These are phyloP conservation scores for Blastobotrys parvus DNA, from an alignment of 805 yeast species.

Conservation along the genomic window DNA sequence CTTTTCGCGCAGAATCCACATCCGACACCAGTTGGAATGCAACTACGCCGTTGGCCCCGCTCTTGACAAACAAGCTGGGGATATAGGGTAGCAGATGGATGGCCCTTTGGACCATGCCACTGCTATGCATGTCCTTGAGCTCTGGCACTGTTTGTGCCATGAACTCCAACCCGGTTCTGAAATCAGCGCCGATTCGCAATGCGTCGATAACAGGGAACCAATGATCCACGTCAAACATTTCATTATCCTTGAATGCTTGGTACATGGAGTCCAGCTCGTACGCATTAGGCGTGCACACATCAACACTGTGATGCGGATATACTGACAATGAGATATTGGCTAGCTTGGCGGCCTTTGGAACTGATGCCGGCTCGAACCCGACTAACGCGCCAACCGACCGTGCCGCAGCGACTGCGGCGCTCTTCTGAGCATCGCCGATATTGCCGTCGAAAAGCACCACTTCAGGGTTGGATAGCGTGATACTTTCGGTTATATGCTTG, in stretches of 20 bases:
- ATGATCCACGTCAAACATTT: constrained; percentile 42
- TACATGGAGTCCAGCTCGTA: constrained; percentile 52
- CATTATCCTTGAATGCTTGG: constrained; percentile 38
- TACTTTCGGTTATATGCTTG: constrained; percentile 34
- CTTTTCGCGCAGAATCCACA: constrained; percentile 14
- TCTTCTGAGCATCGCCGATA: constrained; percentile 35
- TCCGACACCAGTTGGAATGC: constrained; percentile 30
- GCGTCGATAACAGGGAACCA: constrained; percentile 75
- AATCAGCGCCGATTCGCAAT: constrained; percentile 39
- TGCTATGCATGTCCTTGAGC: constrained; percentile 15
- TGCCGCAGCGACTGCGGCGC: constrained; percentile 19
- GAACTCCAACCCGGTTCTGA: constrained; percentile 40
- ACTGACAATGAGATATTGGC: constrained; percentile 24
- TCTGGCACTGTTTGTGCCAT: constrained; percentile 19
- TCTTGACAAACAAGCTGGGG: constrained; percentile 57
- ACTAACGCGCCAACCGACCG: constrained; percentile 26
- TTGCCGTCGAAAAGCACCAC: constrained; percentile 62
- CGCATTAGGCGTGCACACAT: constrained; percentile 60
- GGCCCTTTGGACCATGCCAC: constrained; percentile 50
- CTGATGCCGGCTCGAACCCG: constrained; percentile 73
- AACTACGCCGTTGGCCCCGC: constrained; percentile 58
- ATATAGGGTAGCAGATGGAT: constrained; percentile 67
- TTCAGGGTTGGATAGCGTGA: constrained; percentile 38
- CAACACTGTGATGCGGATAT: constrained; percentile 39
- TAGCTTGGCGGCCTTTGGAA: constrained; percentile 47